These are phyloP conservation scores for Ganoderma resinaceum DNA, from an alignment of 1,284 basidiomycete species.

Conservation along the genomic window DNA sequence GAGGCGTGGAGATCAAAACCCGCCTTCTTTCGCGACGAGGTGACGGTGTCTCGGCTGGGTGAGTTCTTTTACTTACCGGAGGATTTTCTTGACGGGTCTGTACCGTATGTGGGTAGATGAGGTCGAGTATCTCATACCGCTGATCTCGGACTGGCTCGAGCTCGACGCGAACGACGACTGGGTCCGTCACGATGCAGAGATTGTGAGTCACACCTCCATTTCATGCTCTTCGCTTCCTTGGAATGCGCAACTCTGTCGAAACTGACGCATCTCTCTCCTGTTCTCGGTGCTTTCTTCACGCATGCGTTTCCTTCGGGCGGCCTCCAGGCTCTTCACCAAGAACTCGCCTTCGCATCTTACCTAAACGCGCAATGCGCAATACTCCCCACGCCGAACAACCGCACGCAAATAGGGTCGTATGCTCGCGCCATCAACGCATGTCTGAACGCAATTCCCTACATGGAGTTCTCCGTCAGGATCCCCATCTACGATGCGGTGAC, in stretches of 20 bases:
- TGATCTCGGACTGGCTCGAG: conserved; percentile 95
- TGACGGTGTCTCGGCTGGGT: conserved; percentile 89
- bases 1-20: conserved; percentile 91
- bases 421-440: conserved; percentile 88
- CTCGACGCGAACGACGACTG: conserved; percentile 94
- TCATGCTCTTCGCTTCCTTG: neutral
- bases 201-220: conserved; percentile 60
- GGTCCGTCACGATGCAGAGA: conserved; percentile 95
- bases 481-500: conserved; percentile 83
- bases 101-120: conserved; percentile 66
- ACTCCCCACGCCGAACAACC: conserved; percentile 90
- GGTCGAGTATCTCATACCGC: conserved; percentile 76
- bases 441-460: conserved; percentile 72
- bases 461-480: conserved; percentile 82
- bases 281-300: neutral
- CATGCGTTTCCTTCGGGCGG: neutral
- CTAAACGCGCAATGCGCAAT: conserved; percentile 87
- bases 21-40: conserved; percentile 83
- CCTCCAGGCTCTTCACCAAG: conserved; percentile 89
- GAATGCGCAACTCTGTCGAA: neutral
- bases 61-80: conserved; percentile 35
- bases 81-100: neutral
- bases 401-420: conserved; percentile 88
- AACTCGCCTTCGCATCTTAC: conserved; percentile 93
- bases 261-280: neutral